These are phyloP conservation scores for Ustilago lituana DNA, from an alignment of 1,284 basidiomycete species.

Conservation along the genomic window DNA sequence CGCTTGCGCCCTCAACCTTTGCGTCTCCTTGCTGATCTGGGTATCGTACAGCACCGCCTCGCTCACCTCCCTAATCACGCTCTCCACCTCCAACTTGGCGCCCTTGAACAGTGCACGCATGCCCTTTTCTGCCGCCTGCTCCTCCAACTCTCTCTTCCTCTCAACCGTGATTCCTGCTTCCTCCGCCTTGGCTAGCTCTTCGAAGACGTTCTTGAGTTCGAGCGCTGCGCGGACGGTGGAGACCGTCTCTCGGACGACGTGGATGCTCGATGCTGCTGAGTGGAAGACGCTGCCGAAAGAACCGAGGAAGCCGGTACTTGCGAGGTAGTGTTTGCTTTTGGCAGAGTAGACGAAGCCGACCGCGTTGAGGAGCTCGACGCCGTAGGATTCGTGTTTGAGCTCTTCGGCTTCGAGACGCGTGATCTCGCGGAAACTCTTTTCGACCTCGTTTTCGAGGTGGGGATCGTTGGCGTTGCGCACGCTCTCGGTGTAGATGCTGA, in stretches of 20 bases:
- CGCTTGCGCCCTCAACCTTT: constrained; percentile 61
- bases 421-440: constrained; percentile 60
- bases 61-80: constrained; percentile 89
- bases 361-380: constrained; percentile 87
- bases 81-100: constrained; percentile 93
- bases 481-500: constrained; percentile 90
- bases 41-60: constrained; percentile 79
- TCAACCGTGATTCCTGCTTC: constrained; percentile 87
- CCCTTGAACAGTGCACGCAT: constrained; percentile 71
- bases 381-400: constrained; percentile 82
- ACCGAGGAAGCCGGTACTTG: constrained; percentile 57
- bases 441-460: constrained; percentile 71
- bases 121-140: constrained; percentile 90
- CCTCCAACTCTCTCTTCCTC: constrained; percentile 88
- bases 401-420: constrained; percentile 65
- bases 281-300: constrained; percentile 56
- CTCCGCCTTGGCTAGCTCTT: constrained; percentile 79
- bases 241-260: constrained; percentile 64
- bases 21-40: constrained; percentile 61
- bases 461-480: constrained; percentile 78
- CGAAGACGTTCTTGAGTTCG: constrained; percentile 87
- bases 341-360: constrained; percentile 87
- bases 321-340: constrained; percentile 64
- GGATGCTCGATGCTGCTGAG: constrained; percentile 55
- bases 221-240: constrained; percentile 63